Base-by-base conservation (phyloP, 1,139 yeast genomes). In the Taiozyma onychis region DNA sequence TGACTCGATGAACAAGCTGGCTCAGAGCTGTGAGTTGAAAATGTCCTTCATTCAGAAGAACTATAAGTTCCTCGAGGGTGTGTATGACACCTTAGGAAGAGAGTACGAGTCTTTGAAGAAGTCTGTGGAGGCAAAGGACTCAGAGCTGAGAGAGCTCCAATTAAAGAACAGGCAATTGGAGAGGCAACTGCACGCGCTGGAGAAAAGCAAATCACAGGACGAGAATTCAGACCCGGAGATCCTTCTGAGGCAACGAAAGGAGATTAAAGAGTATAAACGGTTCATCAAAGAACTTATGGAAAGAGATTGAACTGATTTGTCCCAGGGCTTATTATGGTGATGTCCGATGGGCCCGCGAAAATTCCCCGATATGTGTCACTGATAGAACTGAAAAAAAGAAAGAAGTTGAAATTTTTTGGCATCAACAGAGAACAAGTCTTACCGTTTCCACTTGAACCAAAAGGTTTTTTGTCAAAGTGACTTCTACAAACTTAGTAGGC, bases 261-360 rank as follows among this genome's bases (percentile, higher is more conserved):
- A 58, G 44, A 55, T 59, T 28, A 49, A 45, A 18, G 58, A 56
- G 43, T 59, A 59, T 48, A 58, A 56, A 41, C 37, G 54, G 13
- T 59, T 59, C 44, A 59, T 59, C 48, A 55, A 51, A 42, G 56
- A 57, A 42, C 44, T 57, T 30, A 54, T 59, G 61, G 58, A 56
- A 9, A 49, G 57, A 46, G 54, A 50, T 3, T 14, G 41, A 37
- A 16, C 39, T 18, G 16, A n/a, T 13, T 18, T 14, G 6, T 3
- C 6, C 4, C 28, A 6, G 14, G 5, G 18, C 13, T 16, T 6
- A 34, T n/a, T 16, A 34, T n/a, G 18, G 37, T 9, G 37, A 14
- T 14, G 16, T 35, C 14, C 24, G 41, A 37, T 37, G 24, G 21
- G 24, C 24, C 24, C 41, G 41, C 41, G 22, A 37, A 37, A 21